Evolutionary conservation across 768 basidiomycete genomes (phyloP), one percentile per base, ranked within the genome.

Genomic region (Amanita rubescens): DNA sequence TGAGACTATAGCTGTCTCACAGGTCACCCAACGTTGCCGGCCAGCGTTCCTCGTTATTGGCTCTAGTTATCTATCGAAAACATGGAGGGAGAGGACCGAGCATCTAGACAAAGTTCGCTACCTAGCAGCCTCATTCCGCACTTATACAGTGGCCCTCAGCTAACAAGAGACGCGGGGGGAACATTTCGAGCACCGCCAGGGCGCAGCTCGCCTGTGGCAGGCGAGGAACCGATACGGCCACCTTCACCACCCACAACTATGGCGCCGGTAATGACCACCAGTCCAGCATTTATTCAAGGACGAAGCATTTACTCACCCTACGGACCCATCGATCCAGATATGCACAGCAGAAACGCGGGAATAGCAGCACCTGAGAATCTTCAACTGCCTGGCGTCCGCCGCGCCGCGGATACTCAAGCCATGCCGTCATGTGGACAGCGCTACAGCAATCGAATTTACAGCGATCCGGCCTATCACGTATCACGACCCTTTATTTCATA

Each of bases 81-180:
- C 51, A 66, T 65, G 66, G 65, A 65, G 45, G 58, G 59, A 51
- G 52, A 58, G 53, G 61, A 65, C 55, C 58, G 58, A 48, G 57
- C 62, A 48, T 53, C 43, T 43, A 60, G 62, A 55, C 68, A 71
- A 56, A 80, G 77, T 69, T 76, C 76, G 27, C 72, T 82, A 15
- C 80, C 80, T 34, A 69, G 67, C 55, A 76, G 71, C 56, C 71
- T 82, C 37, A 73, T 72, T 53, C 73, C 74, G n/a, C 75, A 74
- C 58, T 72, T 81, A 45, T 72, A 67, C 58, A 65, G 57, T 49
- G 58, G 70, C 6, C 75, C 75, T 5, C 72, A 70, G 58, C 64
- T 63, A 43, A 65, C 60, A 37, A 47, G 56, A 55, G 63, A 67
- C 57, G 59, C 49, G 32, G 63, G 61, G 52, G 61, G 63, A 15